Evolutionary conservation across 2,329 filamentous ascomycete species (phyloP), one percentile per base, ranked within the genome.

Genomic region (Diaporthe australafricana): DNA sequence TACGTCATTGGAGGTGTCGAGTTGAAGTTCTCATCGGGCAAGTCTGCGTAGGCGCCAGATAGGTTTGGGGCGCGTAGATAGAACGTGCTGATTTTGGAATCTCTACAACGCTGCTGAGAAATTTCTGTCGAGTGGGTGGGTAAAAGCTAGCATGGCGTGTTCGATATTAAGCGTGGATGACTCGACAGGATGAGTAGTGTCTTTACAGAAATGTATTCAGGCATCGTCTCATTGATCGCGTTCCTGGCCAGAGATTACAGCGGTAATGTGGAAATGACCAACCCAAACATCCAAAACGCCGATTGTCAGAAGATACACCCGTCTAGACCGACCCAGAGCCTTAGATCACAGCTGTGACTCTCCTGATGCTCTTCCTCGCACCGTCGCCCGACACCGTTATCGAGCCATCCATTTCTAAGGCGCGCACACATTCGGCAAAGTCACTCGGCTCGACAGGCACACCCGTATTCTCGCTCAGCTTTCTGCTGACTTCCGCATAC

Each of bases 321-420:
- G 9, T 50, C 45, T 50, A 65, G 11, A 50, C n/a, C 35, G 17
- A 20, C 27, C 45, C 3, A 1, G 2, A 40, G 20, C n/a, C 32
- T 80, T 74, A 84, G 38, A 83, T 83, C 57, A 86, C 80, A 40
- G 83, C 84, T 55, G 87, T 93, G 55, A 97, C 89, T 77, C 95
- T 90, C 78, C 96, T 90, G 65, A 99, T 91, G 75, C 85, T 94
- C 84, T 92, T 94, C 82, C 96, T 91, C 22, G 92, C 88, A 5
- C 96, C 96, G 77, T 98, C 96, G 0, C 96, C 96, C 42, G 88
- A 87, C 22, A 98, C 86, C 82, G 93, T 93, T 71, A 98, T 87
- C 40, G 89, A 85, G 0, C 95, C 96, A 83, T 98, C 96, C 75
- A 92, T 90, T 86, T 99, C 96, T 72, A 98, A 84, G 14, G 88